A percentile compares a stretch with the other conserved stretches of the same genome.
These are phyloP conservation scores for Lachnellula hyalina DNA, from an alignment of 2,329 filamentous ascomycete genomes.

Conservation along the genomic window DNA sequence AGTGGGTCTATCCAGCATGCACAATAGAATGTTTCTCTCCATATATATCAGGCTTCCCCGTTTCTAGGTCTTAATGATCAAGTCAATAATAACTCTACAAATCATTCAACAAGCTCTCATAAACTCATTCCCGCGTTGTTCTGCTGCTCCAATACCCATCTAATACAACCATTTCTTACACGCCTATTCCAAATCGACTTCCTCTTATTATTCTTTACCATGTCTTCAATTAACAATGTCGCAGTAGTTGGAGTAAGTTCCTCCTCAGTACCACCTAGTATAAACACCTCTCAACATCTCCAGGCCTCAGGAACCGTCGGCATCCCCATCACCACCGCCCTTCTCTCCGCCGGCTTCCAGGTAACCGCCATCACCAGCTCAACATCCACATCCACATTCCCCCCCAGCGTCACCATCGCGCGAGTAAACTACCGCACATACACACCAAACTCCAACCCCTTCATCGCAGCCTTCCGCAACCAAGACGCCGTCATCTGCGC, in stretches of 20 bases:
- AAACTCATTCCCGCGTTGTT: too few species aligned
- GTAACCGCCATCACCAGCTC: slow-evolving; percentile 30
- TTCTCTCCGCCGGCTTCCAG: slow-evolving; percentile 27
- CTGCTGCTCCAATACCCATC: too few species aligned
- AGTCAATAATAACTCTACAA: not conserved
- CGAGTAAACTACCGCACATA: slow-evolving; percentile 14
- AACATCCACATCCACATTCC: slow-evolving; percentile 8
- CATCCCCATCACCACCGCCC: slow-evolving; percentile 23
- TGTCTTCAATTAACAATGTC: slow-evolving; percentile 19
- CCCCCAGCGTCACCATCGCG: slow-evolving; percentile 19
- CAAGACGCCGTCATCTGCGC: too few species aligned
- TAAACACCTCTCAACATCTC: not conserved
- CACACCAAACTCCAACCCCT: too few species aligned
- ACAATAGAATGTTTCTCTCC: too few species aligned
- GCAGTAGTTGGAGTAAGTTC: slow-evolving; percentile 14
- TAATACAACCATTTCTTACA: too few species aligned
- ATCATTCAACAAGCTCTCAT: too few species aligned
- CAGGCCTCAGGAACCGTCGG: slow-evolving; percentile 19
- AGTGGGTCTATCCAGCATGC: too few species aligned
- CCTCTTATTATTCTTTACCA: not conserved
- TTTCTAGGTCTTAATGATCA: slow-evolving; percentile 1
- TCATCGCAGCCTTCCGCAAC: too few species aligned
- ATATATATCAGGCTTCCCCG: too few species aligned
- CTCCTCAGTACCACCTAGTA: not conserved
- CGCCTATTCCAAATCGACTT: too few species aligned